phyloP scores from a whole-genome alignment of 2,329 filamentous ascomycete species.

The Neophaeococcomyces aloes region DNA sequence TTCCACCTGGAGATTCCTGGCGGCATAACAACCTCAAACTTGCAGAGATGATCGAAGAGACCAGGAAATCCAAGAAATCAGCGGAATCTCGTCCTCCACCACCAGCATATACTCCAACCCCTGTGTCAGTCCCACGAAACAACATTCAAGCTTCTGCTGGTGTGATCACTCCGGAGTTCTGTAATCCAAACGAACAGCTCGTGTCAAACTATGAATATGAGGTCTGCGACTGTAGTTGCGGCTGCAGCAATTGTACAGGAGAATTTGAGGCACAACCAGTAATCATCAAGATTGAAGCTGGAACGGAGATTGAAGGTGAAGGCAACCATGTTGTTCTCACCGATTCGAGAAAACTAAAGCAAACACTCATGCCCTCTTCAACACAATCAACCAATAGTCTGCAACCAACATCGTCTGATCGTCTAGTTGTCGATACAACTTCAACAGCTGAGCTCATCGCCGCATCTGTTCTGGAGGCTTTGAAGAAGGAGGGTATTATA shows the following conservation, averaged over 20 bases:
- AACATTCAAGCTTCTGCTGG: not conserved
- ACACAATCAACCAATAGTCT: not conserved
- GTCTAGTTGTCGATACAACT: not conserved
- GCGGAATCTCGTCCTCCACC: not conserved
- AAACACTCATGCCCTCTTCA: not conserved
- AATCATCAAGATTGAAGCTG: constrained; percentile 3
- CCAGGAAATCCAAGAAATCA: not conserved
- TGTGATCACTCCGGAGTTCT: not conserved
- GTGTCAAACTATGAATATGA: not conserved
- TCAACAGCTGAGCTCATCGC: not conserved
- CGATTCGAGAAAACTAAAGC: not conserved
- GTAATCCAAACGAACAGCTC: not conserved
- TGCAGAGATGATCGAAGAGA: not conserved
- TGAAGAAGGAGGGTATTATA: not conserved
- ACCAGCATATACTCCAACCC: not conserved
- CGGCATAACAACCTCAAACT: not conserved
- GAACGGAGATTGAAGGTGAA: not conserved
- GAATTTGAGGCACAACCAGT: not conserved
- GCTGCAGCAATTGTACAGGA: too few species aligned
- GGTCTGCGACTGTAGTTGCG: too few species aligned
- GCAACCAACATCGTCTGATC: not conserved
- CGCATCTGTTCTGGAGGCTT: not conserved
- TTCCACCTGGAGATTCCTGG: not conserved
- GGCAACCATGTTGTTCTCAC: constrained; percentile 1
- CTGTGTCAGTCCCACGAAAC: not conserved